Conservation (phyloP, 2,329 filamentous ascomycete species). For the Talaromyces pinophilus region DNA sequence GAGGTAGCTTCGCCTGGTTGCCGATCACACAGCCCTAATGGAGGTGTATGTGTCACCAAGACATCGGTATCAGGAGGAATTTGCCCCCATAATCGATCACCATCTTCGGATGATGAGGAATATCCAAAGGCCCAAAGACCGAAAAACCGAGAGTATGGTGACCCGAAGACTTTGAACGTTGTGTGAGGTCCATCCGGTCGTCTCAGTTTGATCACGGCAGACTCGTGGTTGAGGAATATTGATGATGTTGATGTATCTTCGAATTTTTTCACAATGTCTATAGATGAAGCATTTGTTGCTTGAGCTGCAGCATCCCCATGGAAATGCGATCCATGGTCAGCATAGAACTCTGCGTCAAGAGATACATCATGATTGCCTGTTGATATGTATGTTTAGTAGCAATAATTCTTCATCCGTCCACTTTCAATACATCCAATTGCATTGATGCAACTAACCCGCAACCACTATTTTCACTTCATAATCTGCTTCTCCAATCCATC, state of each 20-base stretch:
- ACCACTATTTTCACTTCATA: constrained; percentile 59
- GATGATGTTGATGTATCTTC: constrained; percentile 30
- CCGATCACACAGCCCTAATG: constrained; percentile 52
- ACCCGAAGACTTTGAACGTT: constrained; percentile 59
- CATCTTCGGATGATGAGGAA: constrained; percentile 41
- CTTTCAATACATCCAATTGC: not conserved
- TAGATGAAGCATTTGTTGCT: constrained; percentile 38
- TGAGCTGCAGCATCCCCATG: constrained; percentile 50
- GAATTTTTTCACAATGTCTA: constrained; percentile 42
- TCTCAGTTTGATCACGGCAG: constrained; percentile 47
- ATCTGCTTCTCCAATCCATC: constrained; percentile 56
- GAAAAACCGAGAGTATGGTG: constrained; percentile 53
- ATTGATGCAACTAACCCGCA: constrained; percentile 46
- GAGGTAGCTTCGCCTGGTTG: constrained; percentile 26
- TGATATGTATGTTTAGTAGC: not conserved
- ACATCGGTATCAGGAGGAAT: constrained; percentile 57
- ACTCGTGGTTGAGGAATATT: constrained; percentile 55
- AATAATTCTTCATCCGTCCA: not conserved
- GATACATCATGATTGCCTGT: constrained; percentile 61
- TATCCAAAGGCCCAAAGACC: constrained; percentile 61
- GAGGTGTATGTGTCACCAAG: constrained; percentile 60
- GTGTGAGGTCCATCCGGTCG: constrained; percentile 50
- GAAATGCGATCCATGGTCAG: constrained; percentile 43
- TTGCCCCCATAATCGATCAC: constrained; percentile 48
- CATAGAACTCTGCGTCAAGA: constrained; percentile 53